Conservation (phyloP, 2,329 filamentous ascomycete genomes). For the Epichloe uncinata region DNA sequence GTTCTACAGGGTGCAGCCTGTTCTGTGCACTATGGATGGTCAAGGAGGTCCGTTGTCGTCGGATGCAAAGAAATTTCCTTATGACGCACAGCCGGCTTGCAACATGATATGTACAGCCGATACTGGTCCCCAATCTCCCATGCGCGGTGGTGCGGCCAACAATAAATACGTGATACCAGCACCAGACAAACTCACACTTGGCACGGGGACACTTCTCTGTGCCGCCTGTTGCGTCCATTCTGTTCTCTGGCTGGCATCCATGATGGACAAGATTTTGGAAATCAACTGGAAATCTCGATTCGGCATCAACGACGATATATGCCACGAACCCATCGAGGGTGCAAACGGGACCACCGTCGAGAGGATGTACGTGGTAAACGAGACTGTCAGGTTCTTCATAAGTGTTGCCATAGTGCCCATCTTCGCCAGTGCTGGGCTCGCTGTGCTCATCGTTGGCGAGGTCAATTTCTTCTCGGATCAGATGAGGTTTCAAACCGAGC, state of each 20-base stretch:
- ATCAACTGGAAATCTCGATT: conserved; percentile 42
- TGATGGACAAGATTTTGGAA: conserved; percentile 51
- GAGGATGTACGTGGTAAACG: conserved; percentile 41
- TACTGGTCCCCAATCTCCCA: conserved; percentile 36
- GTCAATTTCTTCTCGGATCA: conserved; percentile 47
- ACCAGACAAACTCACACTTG: conserved; percentile 42
- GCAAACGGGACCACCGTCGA: conserved; percentile 40
- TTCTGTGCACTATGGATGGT: conserved; percentile 28
- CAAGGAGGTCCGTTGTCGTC: conserved; percentile 22
- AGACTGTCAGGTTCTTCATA: conserved; percentile 38
- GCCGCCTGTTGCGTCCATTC: conserved; percentile 53
- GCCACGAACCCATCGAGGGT: conserved; percentile 32
- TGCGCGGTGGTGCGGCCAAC: conserved; percentile 41
- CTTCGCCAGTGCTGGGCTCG: conserved; percentile 43
- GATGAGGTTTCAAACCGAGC: conserved; percentile 46
- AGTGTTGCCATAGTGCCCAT: conserved; percentile 44
- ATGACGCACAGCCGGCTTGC: conserved; percentile 28
- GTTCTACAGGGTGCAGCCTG: conserved; percentile 41
- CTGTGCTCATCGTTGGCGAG: conserved; percentile 48
- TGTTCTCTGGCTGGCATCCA: conserved; percentile 46
- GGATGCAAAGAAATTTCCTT: conserved; percentile 28
- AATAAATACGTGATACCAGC: conserved; percentile 51
- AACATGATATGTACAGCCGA: conserved; percentile 31
- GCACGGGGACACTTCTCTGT: conserved; percentile 44
- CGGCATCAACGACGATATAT: conserved; percentile 12